Conservation (phyloP, 805 yeast genomes). For the Monosporozyma unispora region DNA sequence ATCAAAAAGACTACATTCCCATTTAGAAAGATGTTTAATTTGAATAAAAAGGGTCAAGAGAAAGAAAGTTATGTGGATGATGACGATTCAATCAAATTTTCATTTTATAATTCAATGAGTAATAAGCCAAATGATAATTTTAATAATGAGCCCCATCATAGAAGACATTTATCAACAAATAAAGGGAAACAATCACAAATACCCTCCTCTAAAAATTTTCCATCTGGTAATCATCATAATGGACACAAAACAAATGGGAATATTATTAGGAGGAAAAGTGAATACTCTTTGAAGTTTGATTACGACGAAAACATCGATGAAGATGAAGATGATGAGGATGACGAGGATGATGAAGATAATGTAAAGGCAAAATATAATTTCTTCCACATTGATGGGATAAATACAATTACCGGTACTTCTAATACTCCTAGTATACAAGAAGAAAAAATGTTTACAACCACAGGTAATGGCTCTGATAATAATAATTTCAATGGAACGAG, state of each 20-base stretch:
- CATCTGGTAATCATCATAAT: neutral
- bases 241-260: neutral
- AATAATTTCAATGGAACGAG: neutral
- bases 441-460: neutral
- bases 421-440: neutral
- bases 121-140: neutral
- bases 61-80: neutral
- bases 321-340: constrained; percentile 29
- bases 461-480: neutral
- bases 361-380: constrained; percentile 17
- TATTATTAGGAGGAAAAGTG: constrained; percentile 3
- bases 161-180: neutral
- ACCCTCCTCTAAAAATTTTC: neutral
- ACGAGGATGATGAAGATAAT: constrained; percentile 19
- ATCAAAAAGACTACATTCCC: constrained; percentile 13
- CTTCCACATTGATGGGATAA: constrained; percentile 11
- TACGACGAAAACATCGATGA: constrained; percentile 26
- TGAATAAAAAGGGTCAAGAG: constrained; percentile 9
- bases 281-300: constrained; percentile 24
- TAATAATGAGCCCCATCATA: neutral
- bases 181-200: neutral
- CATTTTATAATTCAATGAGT: neutral
- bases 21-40: constrained; percentile 20
- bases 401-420: neutral
- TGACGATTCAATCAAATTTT: neutral